phyloP scores from a whole-genome alignment of 371 early-diverging fungal genomes.

The Lichtheimia ramosa region DNA sequence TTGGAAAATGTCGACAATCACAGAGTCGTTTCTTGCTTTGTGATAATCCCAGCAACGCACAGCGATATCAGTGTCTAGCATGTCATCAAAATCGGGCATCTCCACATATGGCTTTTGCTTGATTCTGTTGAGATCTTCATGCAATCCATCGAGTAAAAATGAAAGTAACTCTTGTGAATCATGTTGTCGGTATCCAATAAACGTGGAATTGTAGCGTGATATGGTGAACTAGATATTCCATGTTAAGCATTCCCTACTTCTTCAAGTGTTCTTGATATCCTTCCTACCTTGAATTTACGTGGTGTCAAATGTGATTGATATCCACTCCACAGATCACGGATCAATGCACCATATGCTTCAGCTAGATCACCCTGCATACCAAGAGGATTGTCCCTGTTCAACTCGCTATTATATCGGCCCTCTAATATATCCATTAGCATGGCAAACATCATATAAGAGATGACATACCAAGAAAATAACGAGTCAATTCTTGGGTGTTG shows the following conservation, averaged over 20 bases:
- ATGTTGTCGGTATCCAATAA: constrained; percentile 73
- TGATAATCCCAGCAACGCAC: constrained; percentile 60
- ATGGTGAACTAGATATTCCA: constrained; percentile 44
- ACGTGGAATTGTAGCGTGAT: constrained; percentile 64
- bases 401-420: constrained; percentile 40
- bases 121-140: constrained; percentile 73
- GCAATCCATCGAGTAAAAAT: constrained; percentile 61
- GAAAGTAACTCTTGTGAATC: constrained; percentile 73
- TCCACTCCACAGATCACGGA: constrained; percentile 63
- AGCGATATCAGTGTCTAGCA: constrained; percentile 63
- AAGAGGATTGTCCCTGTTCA: constrained; percentile 55
- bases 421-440: constrained; percentile 13
- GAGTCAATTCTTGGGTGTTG: constrained; percentile 64
- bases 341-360: constrained; percentile 60
- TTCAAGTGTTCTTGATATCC: too few species aligned
- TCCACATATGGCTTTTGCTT: constrained; percentile 76
- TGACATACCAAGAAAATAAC: constrained; percentile 50
- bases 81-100: constrained; percentile 68
- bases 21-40: constrained; percentile 64
- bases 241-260: too few species aligned
- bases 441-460: not conserved
- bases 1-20: constrained; percentile 81
- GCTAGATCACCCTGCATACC: constrained; percentile 65
- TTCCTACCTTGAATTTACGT: constrained; percentile 60
- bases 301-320: constrained; percentile 51